Conservation (phyloP, 2,329 filamentous ascomycete genomes). For the Coniochaeta prunicola region DNA sequence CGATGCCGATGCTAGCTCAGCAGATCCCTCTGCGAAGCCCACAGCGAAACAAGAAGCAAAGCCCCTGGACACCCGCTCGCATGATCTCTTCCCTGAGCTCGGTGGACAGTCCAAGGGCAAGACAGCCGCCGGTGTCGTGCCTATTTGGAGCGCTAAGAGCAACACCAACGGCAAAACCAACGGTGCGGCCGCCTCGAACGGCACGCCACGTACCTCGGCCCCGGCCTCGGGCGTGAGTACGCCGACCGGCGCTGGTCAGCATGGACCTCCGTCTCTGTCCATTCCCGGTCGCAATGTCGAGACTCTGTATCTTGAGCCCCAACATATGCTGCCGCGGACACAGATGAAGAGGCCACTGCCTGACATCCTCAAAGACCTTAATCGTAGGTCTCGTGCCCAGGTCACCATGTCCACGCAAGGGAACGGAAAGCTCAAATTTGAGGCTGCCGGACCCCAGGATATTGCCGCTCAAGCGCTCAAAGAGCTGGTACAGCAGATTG, state of each 20-base stretch:
- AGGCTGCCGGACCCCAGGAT: constrained; percentile 76
- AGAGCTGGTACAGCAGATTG: constrained; percentile 82
- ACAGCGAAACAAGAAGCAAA: constrained; percentile 62
- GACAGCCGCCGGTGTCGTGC: constrained; percentile 54
- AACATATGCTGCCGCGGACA: constrained; percentile 66
- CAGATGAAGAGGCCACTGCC: constrained; percentile 79
- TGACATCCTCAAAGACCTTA: constrained; percentile 86
- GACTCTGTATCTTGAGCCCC: constrained; percentile 63
- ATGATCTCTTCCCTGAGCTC: constrained; percentile 90
- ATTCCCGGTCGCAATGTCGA: constrained; percentile 81
- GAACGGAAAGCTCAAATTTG: constrained; percentile 69
- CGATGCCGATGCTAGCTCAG: constrained; percentile 32
- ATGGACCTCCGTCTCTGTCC: constrained; percentile 50
- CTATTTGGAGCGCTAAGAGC: constrained; percentile 72
- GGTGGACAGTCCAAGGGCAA: constrained; percentile 60
- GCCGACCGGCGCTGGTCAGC: constrained; percentile 26
- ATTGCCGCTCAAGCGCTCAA: constrained; percentile 82
- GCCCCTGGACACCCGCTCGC: constrained; percentile 71
- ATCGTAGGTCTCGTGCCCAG: constrained; percentile 81
- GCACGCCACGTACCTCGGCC: constrained; percentile 53
- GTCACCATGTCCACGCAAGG: constrained; percentile 70
- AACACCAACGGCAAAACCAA: constrained; percentile 44
- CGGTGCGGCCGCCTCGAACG: constrained; percentile 45
- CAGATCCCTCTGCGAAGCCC: constrained; percentile 52
- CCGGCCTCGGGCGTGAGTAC: constrained; percentile 53